Percentiles rank a stretch among this genome's conserved stretches.
phyloP scores from a whole-genome alignment of 345 rosid genomes.

The Populus simonii region DNA sequence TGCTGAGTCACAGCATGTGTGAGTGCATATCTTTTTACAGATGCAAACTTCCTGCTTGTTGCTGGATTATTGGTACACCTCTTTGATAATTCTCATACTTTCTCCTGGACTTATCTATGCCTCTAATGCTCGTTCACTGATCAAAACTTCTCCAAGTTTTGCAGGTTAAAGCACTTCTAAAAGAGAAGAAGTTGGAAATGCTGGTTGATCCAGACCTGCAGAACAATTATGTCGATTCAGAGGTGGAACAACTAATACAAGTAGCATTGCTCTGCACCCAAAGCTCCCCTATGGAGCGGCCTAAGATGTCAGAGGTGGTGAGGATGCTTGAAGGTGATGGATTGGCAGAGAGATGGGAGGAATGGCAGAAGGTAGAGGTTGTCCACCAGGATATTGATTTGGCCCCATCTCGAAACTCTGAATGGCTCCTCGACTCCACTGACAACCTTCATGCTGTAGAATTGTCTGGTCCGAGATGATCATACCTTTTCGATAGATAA shows the following conservation, averaged over 20 bases:
- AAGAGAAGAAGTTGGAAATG: conserved; percentile 32
- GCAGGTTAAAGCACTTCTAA: conserved; percentile 29
- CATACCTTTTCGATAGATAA: background rate
- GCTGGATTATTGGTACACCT: background rate
- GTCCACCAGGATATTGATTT: conserved; percentile 21
- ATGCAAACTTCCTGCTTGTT: background rate
- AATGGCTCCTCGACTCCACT: conserved; percentile 30
- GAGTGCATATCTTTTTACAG: background rate
- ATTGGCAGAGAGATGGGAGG: conserved; percentile 31
- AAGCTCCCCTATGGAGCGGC: conserved; percentile 30
- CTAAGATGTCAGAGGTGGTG: conserved; percentile 33
- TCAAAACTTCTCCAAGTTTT: background rate
- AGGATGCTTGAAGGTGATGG: conserved; percentile 38
- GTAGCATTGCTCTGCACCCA: conserved; percentile 30
- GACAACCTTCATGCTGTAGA: conserved; percentile 33
- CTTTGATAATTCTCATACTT: background rate
- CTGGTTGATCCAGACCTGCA: conserved; percentile 32
- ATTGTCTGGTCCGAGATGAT: conserved; percentile 31
- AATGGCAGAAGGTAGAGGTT: conserved; percentile 33
- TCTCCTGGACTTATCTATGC: background rate
- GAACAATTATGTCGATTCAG: conserved; percentile 23
- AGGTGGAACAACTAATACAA: conserved; percentile 32
- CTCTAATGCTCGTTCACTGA: background rate
- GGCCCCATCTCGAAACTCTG: conserved; percentile 19
- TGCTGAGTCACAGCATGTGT: background rate